phyloP scores from a whole-genome alignment of 2,329 filamentous ascomycete species.

The Zymoseptoria pseudotritici region DNA sequence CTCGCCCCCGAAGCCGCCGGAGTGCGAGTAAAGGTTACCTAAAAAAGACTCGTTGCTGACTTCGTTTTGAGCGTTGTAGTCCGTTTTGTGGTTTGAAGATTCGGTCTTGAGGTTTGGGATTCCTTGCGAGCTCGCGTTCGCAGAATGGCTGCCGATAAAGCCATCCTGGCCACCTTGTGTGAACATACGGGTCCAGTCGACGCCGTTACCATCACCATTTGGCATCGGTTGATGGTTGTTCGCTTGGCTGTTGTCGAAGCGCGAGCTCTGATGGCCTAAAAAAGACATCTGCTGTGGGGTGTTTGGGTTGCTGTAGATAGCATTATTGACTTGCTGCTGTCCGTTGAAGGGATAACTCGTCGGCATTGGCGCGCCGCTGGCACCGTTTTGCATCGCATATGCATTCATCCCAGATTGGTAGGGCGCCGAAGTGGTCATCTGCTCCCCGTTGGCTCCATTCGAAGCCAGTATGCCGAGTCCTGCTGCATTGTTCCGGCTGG shows the following conservation, averaged over 20 bases:
- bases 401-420: conserved; percentile 27
- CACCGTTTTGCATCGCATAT: conserved; percentile 29
- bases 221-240: conserved; percentile 24
- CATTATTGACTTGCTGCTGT: conserved; percentile 23
- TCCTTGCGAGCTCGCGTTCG: conserved; percentile 34
- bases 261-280: conserved; percentile 33
- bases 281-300: conserved; percentile 29
- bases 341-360: conserved; percentile 26
- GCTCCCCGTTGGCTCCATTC: conserved; percentile 21
- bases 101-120: conserved; percentile 35
- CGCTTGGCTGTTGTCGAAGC: conserved; percentile 30
- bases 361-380: conserved; percentile 23
- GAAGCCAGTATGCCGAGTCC: conserved; percentile 28
- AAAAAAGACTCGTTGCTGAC: conserved; percentile 42
- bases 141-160: conserved; percentile 42
- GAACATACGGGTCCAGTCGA: conserved; percentile 41
- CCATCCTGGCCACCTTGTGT: conserved; percentile 39
- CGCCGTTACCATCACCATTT: conserved; percentile 27
- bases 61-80: conserved; percentile 34
- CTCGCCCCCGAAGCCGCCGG: conserved; percentile 36
- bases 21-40: conserved; percentile 41
- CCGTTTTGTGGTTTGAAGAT: conserved; percentile 33
- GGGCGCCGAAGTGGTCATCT: conserved; percentile 22
- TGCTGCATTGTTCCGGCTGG: conserved; percentile 27
- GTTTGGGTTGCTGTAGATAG: conserved; percentile 21